Conservation (phyloP, 352 stramenopile genomes). For the Globisporangium spiculum region DNA sequence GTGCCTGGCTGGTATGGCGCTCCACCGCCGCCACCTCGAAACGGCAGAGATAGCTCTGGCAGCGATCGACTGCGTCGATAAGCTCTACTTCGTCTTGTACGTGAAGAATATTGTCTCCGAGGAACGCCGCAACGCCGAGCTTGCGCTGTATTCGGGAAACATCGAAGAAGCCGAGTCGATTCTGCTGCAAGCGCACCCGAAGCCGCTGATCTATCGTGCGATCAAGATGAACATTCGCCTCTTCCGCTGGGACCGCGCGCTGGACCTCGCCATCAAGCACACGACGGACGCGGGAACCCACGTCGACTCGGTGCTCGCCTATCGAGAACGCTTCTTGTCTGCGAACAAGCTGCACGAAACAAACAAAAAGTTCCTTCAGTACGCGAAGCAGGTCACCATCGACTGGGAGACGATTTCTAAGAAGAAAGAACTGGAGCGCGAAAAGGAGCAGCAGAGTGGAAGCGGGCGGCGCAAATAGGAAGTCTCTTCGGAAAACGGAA, state of each 20-base stretch:
- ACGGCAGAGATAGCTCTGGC: constrained; percentile 91
- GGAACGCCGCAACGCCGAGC: constrained; percentile 85
- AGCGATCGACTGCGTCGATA: constrained; percentile 90
- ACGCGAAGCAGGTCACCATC: constrained; percentile 80
- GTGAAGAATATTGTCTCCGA: constrained; percentile 84
- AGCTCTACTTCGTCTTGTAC: constrained; percentile 91
- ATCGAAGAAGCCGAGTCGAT: constrained; percentile 93
- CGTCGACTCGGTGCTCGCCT: constrained; percentile 89
- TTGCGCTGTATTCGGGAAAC: constrained; percentile 81
- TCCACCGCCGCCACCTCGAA: constrained; percentile 87
- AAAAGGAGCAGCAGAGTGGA: constrained; percentile 61
- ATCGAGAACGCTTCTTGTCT: constrained; percentile 85
- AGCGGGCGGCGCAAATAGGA: constrained; percentile 54
- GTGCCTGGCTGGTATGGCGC: constrained; percentile 87
- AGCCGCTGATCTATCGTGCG: constrained; percentile 87
- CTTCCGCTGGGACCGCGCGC: constrained; percentile 86
- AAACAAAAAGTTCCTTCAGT: constrained; percentile 87
- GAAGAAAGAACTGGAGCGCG: constrained; percentile 88
- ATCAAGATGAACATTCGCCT: constrained; percentile 93
- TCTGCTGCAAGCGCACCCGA: constrained; percentile 86
- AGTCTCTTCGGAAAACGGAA: neutral
- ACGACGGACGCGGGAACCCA: constrained; percentile 81
- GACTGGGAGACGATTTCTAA: constrained; percentile 88
- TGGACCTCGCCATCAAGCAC: constrained; percentile 90
- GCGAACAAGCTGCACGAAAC: constrained; percentile 86